These are phyloP conservation scores for Cordyceps tenuipes DNA, from an alignment of 2,329 filamentous ascomycete species.

Conservation along the genomic window DNA sequence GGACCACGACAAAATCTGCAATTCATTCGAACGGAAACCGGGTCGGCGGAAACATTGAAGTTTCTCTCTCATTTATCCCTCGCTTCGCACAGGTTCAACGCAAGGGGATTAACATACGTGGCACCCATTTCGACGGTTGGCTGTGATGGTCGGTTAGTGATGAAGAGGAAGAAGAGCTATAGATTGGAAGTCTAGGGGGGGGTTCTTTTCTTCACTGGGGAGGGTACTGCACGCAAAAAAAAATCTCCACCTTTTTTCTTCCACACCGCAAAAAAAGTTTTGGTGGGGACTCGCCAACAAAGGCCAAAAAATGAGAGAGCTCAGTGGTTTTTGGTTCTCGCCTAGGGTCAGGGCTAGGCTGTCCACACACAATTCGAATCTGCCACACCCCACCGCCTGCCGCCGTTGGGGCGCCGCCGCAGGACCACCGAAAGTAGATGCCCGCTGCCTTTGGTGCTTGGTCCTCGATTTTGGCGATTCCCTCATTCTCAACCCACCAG, in stretches of 20 bases:
- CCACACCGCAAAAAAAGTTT: constrained; percentile 9
- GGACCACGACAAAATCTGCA: constrained; percentile 62
- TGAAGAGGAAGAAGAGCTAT: constrained; percentile 18
- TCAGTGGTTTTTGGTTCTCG: background rate
- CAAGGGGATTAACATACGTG: constrained; percentile 44
- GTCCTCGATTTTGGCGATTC: constrained; percentile 16
- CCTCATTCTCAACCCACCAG: constrained; percentile 15
- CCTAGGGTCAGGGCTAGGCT: constrained; percentile 25
- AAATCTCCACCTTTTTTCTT: constrained; percentile 13
- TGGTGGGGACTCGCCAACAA: background rate
- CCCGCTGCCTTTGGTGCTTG: constrained; percentile 17
- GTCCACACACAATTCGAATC: constrained; percentile 17
- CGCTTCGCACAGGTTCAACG: constrained; percentile 26
- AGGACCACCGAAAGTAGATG: constrained; percentile 14
- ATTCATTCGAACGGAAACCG: constrained; percentile 31
- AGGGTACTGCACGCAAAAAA: background rate
- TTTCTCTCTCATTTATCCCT: constrained; percentile 18
- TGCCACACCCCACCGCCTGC: constrained; percentile 31
- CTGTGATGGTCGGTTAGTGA: constrained; percentile 32
- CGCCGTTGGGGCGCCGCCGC: constrained; percentile 14
- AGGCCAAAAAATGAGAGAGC: background rate
- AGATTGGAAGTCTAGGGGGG: background rate
- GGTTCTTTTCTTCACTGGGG: constrained; percentile 1
- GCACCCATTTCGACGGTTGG: constrained; percentile 35
- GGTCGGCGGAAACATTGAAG: constrained; percentile 13